Base-by-base conservation (phyloP, 345 rosid species). In the Salix brachista region DNA sequence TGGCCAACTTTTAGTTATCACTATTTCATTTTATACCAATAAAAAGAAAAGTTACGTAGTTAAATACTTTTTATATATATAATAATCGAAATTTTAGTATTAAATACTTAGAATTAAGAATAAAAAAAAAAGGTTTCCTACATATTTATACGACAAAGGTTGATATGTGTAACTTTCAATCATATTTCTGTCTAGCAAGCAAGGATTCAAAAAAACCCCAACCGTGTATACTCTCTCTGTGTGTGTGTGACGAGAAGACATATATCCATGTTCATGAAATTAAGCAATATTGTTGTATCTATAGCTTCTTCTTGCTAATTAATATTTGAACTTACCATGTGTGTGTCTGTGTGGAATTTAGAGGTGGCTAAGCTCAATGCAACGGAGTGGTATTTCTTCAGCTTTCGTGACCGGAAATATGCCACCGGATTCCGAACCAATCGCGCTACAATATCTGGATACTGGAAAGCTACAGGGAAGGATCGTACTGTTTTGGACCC, bases 401-500 rank as follows among this genome's bases (percentile, higher is more conserved):
- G 97, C 78, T 96, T 93, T 70, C 88, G 98, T 10, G 99, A 96
- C 73, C 78, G 97, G 60, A 96, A 96, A 70, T 96, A 96, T 6
- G 96, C 99, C 0, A 93, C 99, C 7, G 99, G 99, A 61, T 93
- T 86, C 83, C 83, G 99, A 4, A 88, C 98, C 36, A 96, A 96
- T 73, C 86, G 99, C 12, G 96, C 99, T 0, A 96, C 99, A 8
- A 78, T 76, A 58, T 80, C 89, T 3, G 99, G 99, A 69, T 96
- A 96, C 81, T 96, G 99, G 99, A 96, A 96, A 74, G 99, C 99
- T 16, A 96, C 99, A 0, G 99, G 99, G 19, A 96, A 96, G 77
- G 99, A 96, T 85, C 93, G 99, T 36, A 86, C 86, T 62, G 98
- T 96, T 69, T 70, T 89, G 50, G 91, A 96, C 72, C 94, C 96